Evolutionary conservation across 345 rosid genomes (phyloP).

Genomic region (Cardamine resedifolia): DNA sequence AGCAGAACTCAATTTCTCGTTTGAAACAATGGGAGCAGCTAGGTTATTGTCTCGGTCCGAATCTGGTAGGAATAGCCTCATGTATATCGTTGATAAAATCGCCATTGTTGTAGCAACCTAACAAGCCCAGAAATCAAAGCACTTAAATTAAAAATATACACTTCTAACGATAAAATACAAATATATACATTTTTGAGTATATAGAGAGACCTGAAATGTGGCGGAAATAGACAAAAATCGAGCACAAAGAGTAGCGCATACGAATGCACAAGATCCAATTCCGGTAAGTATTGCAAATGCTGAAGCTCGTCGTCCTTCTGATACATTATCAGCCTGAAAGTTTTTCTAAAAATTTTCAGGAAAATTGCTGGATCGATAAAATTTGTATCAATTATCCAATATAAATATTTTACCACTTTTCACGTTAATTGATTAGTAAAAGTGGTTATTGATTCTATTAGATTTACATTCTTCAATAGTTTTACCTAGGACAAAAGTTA

Average conservation of each 20-base stretch:
- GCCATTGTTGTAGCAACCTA: conserved; percentile 61
- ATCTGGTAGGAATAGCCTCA: conserved; percentile 72
- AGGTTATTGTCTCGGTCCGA: conserved; percentile 42
- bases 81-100: conserved; percentile 51
- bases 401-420: neutral
- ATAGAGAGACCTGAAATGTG: conserved; percentile 62
- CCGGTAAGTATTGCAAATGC: conserved; percentile 77
- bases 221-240: conserved; percentile 79
- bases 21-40: conserved; percentile 46
- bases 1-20: conserved; percentile 26
- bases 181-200: neutral
- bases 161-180: neutral
- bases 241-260: conserved; percentile 67
- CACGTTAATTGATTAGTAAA: neutral
- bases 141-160: neutral
- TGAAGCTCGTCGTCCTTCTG: conserved; percentile 58
- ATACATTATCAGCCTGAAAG: conserved; percentile 74
- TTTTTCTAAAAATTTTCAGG: neutral
- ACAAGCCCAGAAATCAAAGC: neutral
- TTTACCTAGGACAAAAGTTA: neutral
- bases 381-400: neutral
- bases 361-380: neutral
- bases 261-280: conserved; percentile 72
- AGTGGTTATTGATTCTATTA: neutral
- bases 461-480: neutral